These are phyloP conservation scores for Ophiocordyceps camponoti-floridani DNA, from an alignment of 2,329 filamentous ascomycete species.

Conservation along the genomic window DNA sequence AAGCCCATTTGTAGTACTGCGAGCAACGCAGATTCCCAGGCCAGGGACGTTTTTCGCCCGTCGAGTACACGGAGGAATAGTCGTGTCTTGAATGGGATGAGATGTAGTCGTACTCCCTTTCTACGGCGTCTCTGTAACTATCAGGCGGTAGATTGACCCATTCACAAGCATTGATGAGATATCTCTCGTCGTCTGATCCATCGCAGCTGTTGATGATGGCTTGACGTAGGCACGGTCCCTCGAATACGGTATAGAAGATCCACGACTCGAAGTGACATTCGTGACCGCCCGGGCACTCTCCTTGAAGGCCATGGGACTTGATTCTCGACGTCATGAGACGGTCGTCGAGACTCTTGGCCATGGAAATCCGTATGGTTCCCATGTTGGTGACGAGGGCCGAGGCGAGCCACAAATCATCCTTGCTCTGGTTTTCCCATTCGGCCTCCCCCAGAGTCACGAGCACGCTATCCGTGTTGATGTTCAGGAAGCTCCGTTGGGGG, in stretches of 20 bases:
- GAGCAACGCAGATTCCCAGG: background rate
- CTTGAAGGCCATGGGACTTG: background rate
- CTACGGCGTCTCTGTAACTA: background rate
- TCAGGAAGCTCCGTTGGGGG: background rate
- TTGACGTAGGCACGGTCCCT: background rate
- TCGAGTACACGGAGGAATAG: background rate
- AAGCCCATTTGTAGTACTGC: background rate
- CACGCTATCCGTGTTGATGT: background rate
- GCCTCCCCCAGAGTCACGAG: background rate
- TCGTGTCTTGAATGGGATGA: background rate
- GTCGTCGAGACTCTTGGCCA: background rate
- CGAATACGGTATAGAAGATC: background rate
- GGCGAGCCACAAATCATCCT: background rate
- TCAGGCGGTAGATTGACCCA: background rate
- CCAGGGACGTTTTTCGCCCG: background rate
- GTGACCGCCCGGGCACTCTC: background rate
- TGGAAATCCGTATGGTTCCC: background rate
- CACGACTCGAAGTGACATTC: background rate
- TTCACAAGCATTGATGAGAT: background rate
- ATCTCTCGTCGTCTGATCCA: background rate
- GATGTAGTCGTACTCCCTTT: background rate
- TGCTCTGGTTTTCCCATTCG: background rate
- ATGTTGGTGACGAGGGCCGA: background rate
- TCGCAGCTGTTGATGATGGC: background rate
- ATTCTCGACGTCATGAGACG: background rate